Evolutionary conservation across 2,329 filamentous ascomycete genomes (phyloP), one percentile per base, ranked within the genome.

Genomic region (Aspergillus sp.): DNA sequence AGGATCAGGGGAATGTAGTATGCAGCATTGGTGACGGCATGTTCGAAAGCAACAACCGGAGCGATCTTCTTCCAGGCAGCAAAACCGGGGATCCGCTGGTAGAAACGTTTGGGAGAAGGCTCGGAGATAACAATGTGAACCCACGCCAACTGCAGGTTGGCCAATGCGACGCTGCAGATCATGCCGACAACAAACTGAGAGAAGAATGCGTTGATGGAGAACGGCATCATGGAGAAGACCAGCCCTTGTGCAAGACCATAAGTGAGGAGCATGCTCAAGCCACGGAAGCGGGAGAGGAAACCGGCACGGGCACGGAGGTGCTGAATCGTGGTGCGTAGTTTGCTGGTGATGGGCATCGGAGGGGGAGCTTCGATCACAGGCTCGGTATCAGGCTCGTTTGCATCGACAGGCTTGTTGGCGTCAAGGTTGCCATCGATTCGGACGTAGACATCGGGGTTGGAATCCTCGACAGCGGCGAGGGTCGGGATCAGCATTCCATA

Each of bases 91-190:
- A 96, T 83, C 59, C 91, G 89, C 70, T 83, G 80, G 77, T 84
- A 90, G 81, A 89, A 92, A 67, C 78, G 79, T 73, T 85, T 84
- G 51, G 81, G 71, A 59, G 84, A 88, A 5, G 87, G 86, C 56
- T 86, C 82, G 2, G 91, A 88, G 71, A 97, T 92, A 73, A 96
- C 86, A 69, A 90, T 88, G 75, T 96, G 92, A 3, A 92, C 90
- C 92, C 92, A 96, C 56, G 86, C 84, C 66, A 93, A 85, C 73
- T 86, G 84, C 61, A 94, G 75, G 70, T 89, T 89, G 39, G 89
- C 84, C 32, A 90, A 80, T 19, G 84, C 75, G 21, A 94, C 75
- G 54, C 84, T 82, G 25, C 86, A 81, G 44, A 89, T 59, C 53
- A 88, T 81, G 56, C 82, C 82, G 57, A 81, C 80, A 57, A 90